Percentiles rank a stretch among this genome's conserved stretches.
Conservation (phyloP, 768 basidiomycete genomes). For the Tephrocybe sp. region DNA sequence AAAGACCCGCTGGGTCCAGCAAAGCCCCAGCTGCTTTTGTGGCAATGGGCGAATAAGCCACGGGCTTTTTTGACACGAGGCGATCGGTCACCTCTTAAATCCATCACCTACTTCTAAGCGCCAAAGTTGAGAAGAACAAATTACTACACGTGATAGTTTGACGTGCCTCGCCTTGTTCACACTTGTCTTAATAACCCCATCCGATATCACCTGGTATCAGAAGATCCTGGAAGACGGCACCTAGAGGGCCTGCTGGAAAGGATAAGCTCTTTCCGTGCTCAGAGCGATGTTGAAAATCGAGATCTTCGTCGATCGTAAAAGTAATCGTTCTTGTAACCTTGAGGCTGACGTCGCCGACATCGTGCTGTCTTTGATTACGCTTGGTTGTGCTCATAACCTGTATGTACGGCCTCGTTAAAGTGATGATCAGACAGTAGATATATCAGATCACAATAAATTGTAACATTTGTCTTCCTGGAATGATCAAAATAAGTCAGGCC, state of each 20-base stretch:
- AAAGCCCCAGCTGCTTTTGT: constrained; percentile 29
- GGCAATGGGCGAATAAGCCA: constrained; percentile 20
- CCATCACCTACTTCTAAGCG: constrained; percentile 16
- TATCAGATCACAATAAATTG: no score
- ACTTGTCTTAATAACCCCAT: no score
- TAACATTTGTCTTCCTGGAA: no score
- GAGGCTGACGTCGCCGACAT: no score
- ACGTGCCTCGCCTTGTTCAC: constrained; percentile 14
- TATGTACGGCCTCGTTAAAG: no score
- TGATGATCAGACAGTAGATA: neutral
- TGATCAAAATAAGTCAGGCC: no score
- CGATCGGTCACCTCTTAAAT: constrained; percentile 21
- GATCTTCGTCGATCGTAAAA: no score
- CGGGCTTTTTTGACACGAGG: constrained; percentile 34
- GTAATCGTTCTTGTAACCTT: no score
- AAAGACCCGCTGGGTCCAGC: constrained; percentile 29
- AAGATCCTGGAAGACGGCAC: neutral
- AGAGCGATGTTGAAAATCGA: neutral
- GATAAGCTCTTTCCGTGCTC: neutral
- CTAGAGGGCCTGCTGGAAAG: neutral
- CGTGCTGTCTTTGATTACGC: no score
- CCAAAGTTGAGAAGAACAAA: constrained; percentile 12
- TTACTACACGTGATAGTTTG: constrained; percentile 22
- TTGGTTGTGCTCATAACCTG: no score
- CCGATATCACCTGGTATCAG: neutral